These are phyloP conservation scores for Ambrosia hybrid DNA, from an alignment of 140 eudicot species.

Conservation along the genomic window DNA sequence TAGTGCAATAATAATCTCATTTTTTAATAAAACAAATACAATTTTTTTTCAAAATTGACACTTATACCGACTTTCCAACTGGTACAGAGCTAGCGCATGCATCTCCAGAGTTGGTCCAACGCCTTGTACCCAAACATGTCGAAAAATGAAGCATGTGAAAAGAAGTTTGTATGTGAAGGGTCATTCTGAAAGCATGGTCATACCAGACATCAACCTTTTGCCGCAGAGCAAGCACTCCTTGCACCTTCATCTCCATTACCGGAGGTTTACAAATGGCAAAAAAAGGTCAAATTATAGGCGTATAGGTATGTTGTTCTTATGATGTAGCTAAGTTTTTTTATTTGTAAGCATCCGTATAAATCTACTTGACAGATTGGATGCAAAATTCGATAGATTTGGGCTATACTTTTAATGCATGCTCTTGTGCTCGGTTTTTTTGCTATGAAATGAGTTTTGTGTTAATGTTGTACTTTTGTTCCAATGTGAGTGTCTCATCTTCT, in stretches of 20 bases:
- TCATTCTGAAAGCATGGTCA: not conserved
- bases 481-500: not conserved
- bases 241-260: slow-evolving; percentile 7
- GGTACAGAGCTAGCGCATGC: slow-evolving; percentile 72
- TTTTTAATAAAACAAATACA: not conserved
- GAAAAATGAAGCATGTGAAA: slow-evolving; percentile 37
- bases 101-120: slow-evolving; percentile 67
- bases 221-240: slow-evolving; percentile 9
- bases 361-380: slow-evolving; percentile 21
- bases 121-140: slow-evolving; percentile 69
- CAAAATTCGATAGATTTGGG: slow-evolving; percentile 5
- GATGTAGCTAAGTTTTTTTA: slow-evolving; percentile 20
- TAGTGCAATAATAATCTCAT: not conserved
- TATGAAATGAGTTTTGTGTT: slow-evolving; percentile 21
- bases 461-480: not conserved
- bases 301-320: slow-evolving; percentile 31
- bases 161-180: not conserved
- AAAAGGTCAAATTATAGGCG: slow-evolving; percentile 9
- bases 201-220: not conserved
- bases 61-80: not conserved
- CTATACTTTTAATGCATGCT: slow-evolving; percentile 27
- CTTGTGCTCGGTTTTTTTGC: not conserved
- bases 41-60: not conserved
- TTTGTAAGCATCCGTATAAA: slow-evolving; percentile 21
- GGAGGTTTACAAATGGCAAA: slow-evolving; percentile 13